Base-by-base conservation (phyloP, 441 rosid genomes). In the Hura crepitans region DNA sequence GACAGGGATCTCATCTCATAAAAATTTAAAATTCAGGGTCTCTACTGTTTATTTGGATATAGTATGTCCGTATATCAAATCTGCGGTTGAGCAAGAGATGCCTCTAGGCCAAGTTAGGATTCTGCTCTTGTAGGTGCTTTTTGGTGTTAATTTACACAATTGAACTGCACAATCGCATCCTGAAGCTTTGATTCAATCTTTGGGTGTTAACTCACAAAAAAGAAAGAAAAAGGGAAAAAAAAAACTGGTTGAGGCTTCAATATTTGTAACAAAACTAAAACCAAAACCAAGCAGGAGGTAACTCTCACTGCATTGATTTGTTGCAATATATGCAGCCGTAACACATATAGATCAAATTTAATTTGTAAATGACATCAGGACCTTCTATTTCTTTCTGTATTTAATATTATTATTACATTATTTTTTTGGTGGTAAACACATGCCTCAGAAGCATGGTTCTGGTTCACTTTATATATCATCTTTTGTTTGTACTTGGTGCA, bases 401-500 rank as follows among this genome's bases (percentile, higher is more conserved):
- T 53, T 6, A 22, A 22, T 53, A 22, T 53, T 23, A 53, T 4
- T 53, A 20, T 53, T 35, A 37, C n/a, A 43, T 18, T 6, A 2
- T n/a, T 30, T 0, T 31, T 42, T 46, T 49, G 17, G 53, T n/a
- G 22, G 10, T 30, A 30, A 57, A 28, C 35, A 18, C 42, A 15
- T 15, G 42, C 28, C 43, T 31, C 6, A 15, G 4, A 1, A 1
- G 2, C 8, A 9, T 12, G 10, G 27, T 45, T 22, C 30, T 53
- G 28, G 31, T 68, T 39, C 10, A 7, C 56, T 55, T 31, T 51
- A 45, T 42, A 37, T 25, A 0, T 47, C 39, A 37, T 66, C 1
- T 7, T 23, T n/a, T 0, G 17, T 49, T 37, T 13, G 4, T 50
- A 57, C 30, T n/a, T 37, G 54, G 27, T 80, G 70, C 83, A 93